phyloP scores from a whole-genome alignment of 805 yeast genomes.

The Saturnispora galanensis region DNA sequence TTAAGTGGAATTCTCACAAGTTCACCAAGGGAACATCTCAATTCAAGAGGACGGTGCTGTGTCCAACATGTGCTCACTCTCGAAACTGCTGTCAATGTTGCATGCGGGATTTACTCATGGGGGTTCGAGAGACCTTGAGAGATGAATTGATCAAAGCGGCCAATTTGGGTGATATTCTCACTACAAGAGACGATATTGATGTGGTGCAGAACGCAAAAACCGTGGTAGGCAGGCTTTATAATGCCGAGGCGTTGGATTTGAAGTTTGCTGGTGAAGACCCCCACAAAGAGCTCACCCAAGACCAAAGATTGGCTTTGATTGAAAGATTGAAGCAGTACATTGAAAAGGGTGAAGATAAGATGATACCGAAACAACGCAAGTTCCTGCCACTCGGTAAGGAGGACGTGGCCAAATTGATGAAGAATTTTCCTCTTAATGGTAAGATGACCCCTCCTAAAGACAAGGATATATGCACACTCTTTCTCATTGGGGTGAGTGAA shows the following conservation, averaged over 20 bases:
- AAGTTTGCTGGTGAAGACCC: slow-evolving; percentile 18
- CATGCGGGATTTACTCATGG: slow-evolving; percentile 70
- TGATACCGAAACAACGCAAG: not conserved
- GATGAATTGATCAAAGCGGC: slow-evolving; percentile 76
- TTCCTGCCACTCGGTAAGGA: slow-evolving; percentile 19
- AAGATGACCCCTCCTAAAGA: slow-evolving; percentile 36
- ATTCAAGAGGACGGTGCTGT: slow-evolving; percentile 56
- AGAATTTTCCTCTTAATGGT: slow-evolving; percentile 62
- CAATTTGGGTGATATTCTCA: slow-evolving; percentile 25
- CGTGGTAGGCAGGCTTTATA: slow-evolving; percentile 40
- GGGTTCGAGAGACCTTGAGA: slow-evolving; percentile 68
- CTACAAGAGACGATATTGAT: slow-evolving; percentile 15
- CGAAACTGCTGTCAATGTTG: slow-evolving; percentile 85
- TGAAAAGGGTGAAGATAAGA: slow-evolving; percentile 2
- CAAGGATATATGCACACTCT: slow-evolving; percentile 43
- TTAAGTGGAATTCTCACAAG: slow-evolving; percentile 43
- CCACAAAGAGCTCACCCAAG: slow-evolving; percentile 11
- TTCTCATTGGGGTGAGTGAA: slow-evolving; percentile 64
- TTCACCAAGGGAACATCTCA: slow-evolving; percentile 24
- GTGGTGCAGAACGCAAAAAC: slow-evolving; percentile 39
- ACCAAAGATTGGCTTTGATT: slow-evolving; percentile 8
- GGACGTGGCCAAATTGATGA: slow-evolving; percentile 43
- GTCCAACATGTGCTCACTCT: slow-evolving; percentile 69
- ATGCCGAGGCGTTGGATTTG: slow-evolving; percentile 38
- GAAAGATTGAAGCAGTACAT: slow-evolving; percentile 3